Conservation (phyloP, 768 basidiomycete genomes). For the Mycena metata region DNA sequence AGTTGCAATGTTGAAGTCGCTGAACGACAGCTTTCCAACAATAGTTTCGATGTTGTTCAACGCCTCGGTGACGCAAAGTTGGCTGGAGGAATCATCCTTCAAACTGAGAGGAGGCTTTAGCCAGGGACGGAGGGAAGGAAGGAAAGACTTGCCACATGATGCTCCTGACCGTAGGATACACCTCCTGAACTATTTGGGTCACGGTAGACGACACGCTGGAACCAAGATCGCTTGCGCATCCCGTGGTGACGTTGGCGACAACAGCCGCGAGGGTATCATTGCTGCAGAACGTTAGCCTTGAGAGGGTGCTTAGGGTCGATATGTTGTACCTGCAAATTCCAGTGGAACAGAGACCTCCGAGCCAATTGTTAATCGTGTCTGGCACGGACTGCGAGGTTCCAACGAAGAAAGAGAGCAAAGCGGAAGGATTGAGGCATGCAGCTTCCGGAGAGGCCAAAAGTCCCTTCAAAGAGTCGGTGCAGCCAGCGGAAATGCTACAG, state of each 20-base stretch:
- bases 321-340: conserved; percentile 37
- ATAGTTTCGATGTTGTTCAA: conserved; percentile 60
- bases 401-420: conserved; percentile 33
- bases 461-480: conserved; percentile 59
- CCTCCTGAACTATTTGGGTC: conserved; percentile 51
- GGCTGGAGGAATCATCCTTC: conserved; percentile 48
- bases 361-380: conserved; percentile 70
- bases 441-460: conserved; percentile 62
- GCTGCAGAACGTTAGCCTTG: conserved; percentile 52
- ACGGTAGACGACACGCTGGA: conserved; percentile 39
- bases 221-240: conserved; percentile 59
- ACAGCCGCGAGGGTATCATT: conserved; percentile 71
- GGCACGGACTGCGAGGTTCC: conserved; percentile 47
- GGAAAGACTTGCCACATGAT: conserved; percentile 71
- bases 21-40: conserved; percentile 48
- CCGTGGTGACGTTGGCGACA: conserved; percentile 65
- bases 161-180: conserved; percentile 64
- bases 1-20: conserved; percentile 41
- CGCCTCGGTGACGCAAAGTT: conserved; percentile 67
- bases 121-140: conserved; percentile 40
- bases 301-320: neutral
- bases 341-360: conserved; percentile 66
- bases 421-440: conserved; percentile 62
- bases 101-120: neutral
- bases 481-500: conserved; percentile 59